Percentiles rank a stretch among this genome's conserved stretches.
These are phyloP conservation scores for Apiospora pterosperma DNA, from an alignment of 2,329 filamentous ascomycete species.

Conservation along the genomic window DNA sequence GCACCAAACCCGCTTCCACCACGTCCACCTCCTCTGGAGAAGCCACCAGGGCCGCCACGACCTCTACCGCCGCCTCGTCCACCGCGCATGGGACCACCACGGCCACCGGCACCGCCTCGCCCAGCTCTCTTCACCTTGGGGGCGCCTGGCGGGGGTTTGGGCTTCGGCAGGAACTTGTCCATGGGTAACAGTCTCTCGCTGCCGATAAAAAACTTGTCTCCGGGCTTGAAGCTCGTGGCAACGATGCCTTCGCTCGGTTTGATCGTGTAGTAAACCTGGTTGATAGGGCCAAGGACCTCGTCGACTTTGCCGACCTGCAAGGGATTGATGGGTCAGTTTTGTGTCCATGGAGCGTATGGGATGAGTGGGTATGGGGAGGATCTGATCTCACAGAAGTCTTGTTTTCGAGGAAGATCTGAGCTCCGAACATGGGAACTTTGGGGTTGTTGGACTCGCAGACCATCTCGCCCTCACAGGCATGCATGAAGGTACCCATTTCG, in stretches of 20 bases:
- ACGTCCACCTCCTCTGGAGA: slow-evolving; percentile 29
- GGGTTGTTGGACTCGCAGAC: slow-evolving; percentile 93
- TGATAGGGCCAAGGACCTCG: slow-evolving; percentile 95
- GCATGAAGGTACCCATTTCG: slow-evolving; percentile 92
- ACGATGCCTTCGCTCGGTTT: slow-evolving; percentile 97
- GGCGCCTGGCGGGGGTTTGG: slow-evolving; percentile 69
- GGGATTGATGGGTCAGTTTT: slow-evolving; percentile 41
- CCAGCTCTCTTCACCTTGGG: slow-evolving; percentile 61
- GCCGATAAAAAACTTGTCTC: slow-evolving; percentile 96
- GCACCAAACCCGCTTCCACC: slow-evolving; percentile 21
- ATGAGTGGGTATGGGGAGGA: neutral
- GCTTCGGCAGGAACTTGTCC: slow-evolving; percentile 95
- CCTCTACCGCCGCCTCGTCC: slow-evolving; percentile 36
- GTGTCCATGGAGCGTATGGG: neutral
- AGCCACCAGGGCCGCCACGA: slow-evolving; percentile 53
- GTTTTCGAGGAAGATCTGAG: slow-evolving; percentile 97
- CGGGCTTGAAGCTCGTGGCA: slow-evolving; percentile 88
- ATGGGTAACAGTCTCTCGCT: slow-evolving; percentile 91
- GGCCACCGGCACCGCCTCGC: slow-evolving; percentile 39
- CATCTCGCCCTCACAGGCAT: slow-evolving; percentile 96
- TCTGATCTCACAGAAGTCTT: slow-evolving; percentile 65
- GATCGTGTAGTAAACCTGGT: slow-evolving; percentile 97
- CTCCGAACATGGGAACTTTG: slow-evolving; percentile 99
- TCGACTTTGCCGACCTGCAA: slow-evolving; percentile 84
- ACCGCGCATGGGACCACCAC: slow-evolving; percentile 20